phyloP scores from a whole-genome alignment of 768 basidiomycete species.

The Lactifluus hygrophoroides region DNA sequence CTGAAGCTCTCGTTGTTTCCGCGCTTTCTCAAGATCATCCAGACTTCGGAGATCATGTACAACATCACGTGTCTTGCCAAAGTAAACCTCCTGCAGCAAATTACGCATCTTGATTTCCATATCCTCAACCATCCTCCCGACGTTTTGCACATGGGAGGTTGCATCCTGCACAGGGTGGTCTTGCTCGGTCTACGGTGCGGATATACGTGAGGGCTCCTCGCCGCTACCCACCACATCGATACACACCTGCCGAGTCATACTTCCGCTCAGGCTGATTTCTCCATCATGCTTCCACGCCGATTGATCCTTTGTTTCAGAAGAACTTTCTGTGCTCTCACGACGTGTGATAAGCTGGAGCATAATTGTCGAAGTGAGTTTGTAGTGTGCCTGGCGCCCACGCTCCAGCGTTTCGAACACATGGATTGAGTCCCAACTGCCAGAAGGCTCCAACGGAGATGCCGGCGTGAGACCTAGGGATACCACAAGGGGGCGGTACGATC shows the following conservation, averaged over 20 bases:
- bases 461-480: conserved; percentile 49
- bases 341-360: conserved; percentile 84
- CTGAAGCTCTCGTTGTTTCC: conserved; percentile 76
- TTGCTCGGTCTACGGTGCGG: conserved; percentile 62
- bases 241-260: conserved; percentile 92
- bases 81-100: conserved; percentile 88
- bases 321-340: conserved; percentile 21
- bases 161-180: conserved; percentile 76
- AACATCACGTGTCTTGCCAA: conserved; percentile 94
- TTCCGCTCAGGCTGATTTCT: conserved; percentile 81
- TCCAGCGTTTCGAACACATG: conserved; percentile 96
- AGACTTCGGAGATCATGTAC: conserved; percentile 86
- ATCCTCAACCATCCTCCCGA: conserved; percentile 94
- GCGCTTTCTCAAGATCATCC: conserved; percentile 75
- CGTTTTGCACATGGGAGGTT: conserved; percentile 84
- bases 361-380: conserved; percentile 94
- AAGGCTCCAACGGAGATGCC: conserved; percentile 46
- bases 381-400: conserved; percentile 85
- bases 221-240: background rate
- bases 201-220: background rate
- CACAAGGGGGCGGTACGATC: background rate
- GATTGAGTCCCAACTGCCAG: conserved; percentile 95
- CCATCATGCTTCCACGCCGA: conserved; percentile 52
- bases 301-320: conserved; percentile 30
- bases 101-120: conserved; percentile 99